A percentile compares a stretch with the other conserved stretches of the same genome.
Evolutionary conservation across 768 basidiomycete species (phyloP).

Genomic region (Leccinellum albellum): DNA sequence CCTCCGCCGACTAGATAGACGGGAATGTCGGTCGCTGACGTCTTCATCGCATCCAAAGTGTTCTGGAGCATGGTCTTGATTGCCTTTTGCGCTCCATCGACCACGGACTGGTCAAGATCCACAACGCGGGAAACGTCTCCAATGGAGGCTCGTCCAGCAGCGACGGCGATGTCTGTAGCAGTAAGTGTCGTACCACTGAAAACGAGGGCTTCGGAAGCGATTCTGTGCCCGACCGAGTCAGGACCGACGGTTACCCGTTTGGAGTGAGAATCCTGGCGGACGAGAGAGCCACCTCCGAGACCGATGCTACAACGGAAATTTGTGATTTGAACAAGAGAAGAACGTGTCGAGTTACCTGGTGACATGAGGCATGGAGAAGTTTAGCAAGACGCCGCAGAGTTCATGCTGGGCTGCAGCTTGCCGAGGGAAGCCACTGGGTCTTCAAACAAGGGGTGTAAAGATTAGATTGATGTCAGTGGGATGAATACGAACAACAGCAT

Average conservation of each 20-base stretch:
- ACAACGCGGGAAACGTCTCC: constrained; percentile 25
- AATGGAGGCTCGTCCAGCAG: constrained; percentile 31
- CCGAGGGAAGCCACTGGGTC: constrained; percentile 55
- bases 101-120: constrained; percentile 20
- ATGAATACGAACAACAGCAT: constrained; percentile 41
- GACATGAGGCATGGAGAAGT: constrained; percentile 60
- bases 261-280: constrained; percentile 33
- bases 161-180: constrained; percentile 58
- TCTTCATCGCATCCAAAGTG: constrained; percentile 63
- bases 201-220: constrained; percentile 45
- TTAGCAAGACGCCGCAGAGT: constrained; percentile 57
- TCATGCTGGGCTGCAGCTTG: constrained; percentile 62
- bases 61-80: constrained; percentile 45
- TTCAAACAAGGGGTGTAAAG: constrained; percentile 16
- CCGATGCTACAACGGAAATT: constrained; percentile 41
- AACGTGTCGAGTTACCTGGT: constrained; percentile 26
- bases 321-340: neutral
- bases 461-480: neutral
- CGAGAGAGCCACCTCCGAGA: constrained; percentile 60
- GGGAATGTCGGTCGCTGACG: constrained; percentile 50
- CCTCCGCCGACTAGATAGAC: constrained; percentile 67
- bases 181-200: constrained; percentile 58
- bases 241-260: constrained; percentile 54
- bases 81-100: constrained; percentile 35
- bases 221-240: constrained; percentile 58